Evolutionary conservation across 1,284 basidiomycete genomes (phyloP).

Genomic region (Wallemia ichthyophaga): DNA sequence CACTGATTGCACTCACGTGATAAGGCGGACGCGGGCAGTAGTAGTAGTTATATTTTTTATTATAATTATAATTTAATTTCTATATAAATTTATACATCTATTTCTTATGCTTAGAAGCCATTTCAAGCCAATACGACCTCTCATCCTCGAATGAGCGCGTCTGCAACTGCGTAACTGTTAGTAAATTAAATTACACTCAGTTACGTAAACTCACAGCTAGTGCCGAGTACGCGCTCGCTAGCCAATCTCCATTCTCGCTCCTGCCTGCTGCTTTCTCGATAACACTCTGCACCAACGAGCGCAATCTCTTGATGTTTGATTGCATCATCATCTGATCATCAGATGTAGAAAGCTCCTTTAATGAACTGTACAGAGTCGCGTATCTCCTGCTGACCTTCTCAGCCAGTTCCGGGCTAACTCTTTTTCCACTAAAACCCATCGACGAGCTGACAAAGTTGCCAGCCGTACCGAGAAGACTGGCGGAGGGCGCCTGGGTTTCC

Average conservation of each 20-base stretch:
- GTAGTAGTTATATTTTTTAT: too few species aligned
- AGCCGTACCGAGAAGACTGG: not conserved
- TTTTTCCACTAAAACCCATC: not conserved
- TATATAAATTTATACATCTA: too few species aligned
- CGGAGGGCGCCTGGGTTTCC: not conserved
- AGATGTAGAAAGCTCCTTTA: not conserved
- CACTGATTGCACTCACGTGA: too few species aligned
- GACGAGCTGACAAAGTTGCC: not conserved
- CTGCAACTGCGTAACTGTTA: not conserved
- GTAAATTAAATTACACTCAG: not conserved
- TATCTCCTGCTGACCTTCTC: not conserved
- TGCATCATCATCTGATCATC: not conserved
- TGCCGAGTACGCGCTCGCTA: not conserved
- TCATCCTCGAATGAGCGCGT: not conserved
- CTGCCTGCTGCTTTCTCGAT: not conserved
- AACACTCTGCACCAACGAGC: not conserved
- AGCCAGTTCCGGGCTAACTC: not conserved
- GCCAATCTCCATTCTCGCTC: not conserved
- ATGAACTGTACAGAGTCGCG: not conserved
- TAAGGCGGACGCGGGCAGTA: too few species aligned
- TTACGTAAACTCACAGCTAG: not conserved
- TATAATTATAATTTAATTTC: too few species aligned
- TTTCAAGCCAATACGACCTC: not conserved
- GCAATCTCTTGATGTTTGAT: not conserved
- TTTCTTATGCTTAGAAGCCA: not conserved